phyloP scores from a whole-genome alignment of 495 filamentous ascomycete genomes.

The Talaromyces wortmannii region DNA sequence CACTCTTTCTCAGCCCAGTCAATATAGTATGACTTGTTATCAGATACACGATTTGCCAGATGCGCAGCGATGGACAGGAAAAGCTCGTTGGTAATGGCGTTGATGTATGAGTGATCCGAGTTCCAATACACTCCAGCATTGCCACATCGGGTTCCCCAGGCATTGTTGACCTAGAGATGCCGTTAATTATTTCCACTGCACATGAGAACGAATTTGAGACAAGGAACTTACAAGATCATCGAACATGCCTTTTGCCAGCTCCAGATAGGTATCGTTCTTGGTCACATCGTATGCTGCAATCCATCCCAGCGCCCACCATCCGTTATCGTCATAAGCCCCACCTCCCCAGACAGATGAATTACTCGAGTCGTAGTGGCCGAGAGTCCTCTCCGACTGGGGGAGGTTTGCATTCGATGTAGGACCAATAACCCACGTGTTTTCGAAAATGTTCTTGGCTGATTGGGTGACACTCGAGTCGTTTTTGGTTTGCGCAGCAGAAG shows the following conservation, averaged over 20 bases:
- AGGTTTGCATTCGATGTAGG: slow-evolving; percentile 16
- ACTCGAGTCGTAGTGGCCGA: slow-evolving; percentile 10
- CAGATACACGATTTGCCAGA: slow-evolving; percentile 57
- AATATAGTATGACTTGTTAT: slow-evolving; percentile 44
- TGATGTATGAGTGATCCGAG: slow-evolving; percentile 51
- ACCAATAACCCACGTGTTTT: slow-evolving; percentile 28
- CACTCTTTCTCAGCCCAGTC: slow-evolving; percentile 51
- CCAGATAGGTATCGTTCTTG: slow-evolving; percentile 42
- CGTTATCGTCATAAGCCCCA: slow-evolving; percentile 64
- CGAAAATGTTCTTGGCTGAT: slow-evolving; percentile 30
- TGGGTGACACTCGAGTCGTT: slow-evolving; percentile 7
- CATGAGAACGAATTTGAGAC: slow-evolving; percentile 4
- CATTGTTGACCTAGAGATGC: slow-evolving; percentile 14
- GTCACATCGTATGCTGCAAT: slow-evolving; percentile 60
- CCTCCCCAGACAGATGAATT: slow-evolving; percentile 35
- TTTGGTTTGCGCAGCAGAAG: slow-evolving; percentile 28
- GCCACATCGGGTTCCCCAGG: slow-evolving; percentile 37
- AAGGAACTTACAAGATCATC: slow-evolving; percentile 39
- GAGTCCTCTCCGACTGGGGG: background rate
- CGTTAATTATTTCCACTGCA: too few relatives aligned
- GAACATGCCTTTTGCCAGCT: slow-evolving; percentile 53
- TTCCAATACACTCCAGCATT: slow-evolving; percentile 63
- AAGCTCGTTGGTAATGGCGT: slow-evolving; percentile 72
- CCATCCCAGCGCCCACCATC: slow-evolving; percentile 66
- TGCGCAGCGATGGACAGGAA: slow-evolving; percentile 65